Base-by-base conservation (phyloP, 2,329 filamentous ascomycete genomes). In the Elsinoe fawcettii region DNA sequence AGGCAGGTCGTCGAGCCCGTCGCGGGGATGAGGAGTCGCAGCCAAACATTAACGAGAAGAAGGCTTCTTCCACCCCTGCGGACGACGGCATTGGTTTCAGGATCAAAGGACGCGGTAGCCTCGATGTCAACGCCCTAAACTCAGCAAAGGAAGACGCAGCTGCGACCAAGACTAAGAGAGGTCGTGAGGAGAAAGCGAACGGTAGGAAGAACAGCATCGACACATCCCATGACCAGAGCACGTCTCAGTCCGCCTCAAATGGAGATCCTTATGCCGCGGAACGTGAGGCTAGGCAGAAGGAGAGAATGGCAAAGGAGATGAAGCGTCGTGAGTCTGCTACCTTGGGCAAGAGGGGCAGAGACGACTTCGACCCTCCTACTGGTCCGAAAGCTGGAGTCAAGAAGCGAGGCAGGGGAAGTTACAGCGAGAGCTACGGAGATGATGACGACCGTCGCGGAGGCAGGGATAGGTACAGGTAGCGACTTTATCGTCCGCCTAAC, bases 251-350 rank as follows among this genome's bases (percentile, higher is more conserved):
- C 8, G 47, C 62, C 3, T 51, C 64, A 7, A 51, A 61, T 11
- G 58, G 43, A 12, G 69, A 71, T 47, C 67, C 66, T 0, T 70
- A 71, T 43, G 67, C 66, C 4, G 65, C 61, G 32, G 68, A 71
- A 60, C 66, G 69, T 32, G 67, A 65, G 55, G 60, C 53, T 18
- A 62, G 62, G 18, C 63, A 63, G 37, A 64, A 68, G 57, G 63
- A 66, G 44, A 77, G 86, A 23, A 74, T 87, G 54, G 74, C 85
- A 11, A 85, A 84, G 65, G 86, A 89, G 70, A 81, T 83, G 37
- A 83, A 88, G 69, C 79, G 70, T 77, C 82, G 44, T 75, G 80
- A 43, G 67, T 83, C 55, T 69, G 76, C 55, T 65, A 78, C 27
- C 70, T 71, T 37, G 73, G 76, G 67, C 27, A 69, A 71, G 65